Base-by-base conservation (phyloP, 768 basidiomycete species). In the Mycena latifolia region DNA sequence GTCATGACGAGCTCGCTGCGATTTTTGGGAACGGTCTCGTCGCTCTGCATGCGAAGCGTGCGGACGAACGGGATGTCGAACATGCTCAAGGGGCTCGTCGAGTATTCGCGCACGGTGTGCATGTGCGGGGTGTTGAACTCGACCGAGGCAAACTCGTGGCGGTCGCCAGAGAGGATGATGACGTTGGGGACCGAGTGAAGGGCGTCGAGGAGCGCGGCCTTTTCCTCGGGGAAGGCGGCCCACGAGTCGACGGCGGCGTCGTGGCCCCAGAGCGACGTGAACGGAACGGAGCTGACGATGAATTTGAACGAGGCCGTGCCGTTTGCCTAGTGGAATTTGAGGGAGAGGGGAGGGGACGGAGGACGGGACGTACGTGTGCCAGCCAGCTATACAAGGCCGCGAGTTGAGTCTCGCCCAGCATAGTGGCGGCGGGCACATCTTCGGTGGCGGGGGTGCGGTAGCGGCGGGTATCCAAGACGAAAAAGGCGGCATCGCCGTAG, bases 101-200 rank as follows among this genome's bases (percentile, higher is more conserved):
- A 91, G 64, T 92, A 82, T 72, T 93, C 92, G 47, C 80, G 76
- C 28, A 92, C 81, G 10, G 79, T 69, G 66, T 88, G 79, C 68
- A 46, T 74, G 55, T 65, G 79, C 73, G 47, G 75, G 66, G 63
- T 71, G 57, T 80, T 82, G 74, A 88, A 90, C 76, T 90, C 86
- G 69, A 92, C 84, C 6, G 86, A 86, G 1, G 92, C 92, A 71
- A 93, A 93, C 77, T 93, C 92, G 74, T 94, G 92, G 24, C 92
- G 83, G 73, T 93, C 92, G 10, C 92, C 92, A 2, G 88, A 89
- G 48, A 93, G 77, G 55, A 93, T 73, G 72, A 90, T 77, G 50
- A 92, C 86, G 70, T 93, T 93, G 0, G 91, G 89, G 14, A 93
- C 87, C 25, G 86, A 81, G 64, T 89, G 85, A 45, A 94, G 78